Percentiles rank a stretch among this genome's conserved stretches.
Conservation (phyloP, 495 filamentous ascomycete species). For the Xylaria palmicola region DNA sequence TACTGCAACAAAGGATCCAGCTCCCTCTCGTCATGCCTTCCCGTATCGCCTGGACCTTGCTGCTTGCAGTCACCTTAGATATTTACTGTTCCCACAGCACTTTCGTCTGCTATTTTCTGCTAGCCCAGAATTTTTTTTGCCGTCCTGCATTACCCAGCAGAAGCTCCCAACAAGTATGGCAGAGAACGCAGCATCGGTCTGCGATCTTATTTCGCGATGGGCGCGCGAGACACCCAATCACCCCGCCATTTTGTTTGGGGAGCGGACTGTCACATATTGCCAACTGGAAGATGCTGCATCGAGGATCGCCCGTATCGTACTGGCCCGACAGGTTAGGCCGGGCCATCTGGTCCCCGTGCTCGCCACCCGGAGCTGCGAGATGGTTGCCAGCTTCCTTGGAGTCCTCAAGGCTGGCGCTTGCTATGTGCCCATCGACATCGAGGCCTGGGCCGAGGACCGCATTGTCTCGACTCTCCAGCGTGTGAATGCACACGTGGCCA, state of each 20-base stretch:
- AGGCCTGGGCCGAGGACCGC: slow-evolving; percentile 23
- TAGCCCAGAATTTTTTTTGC: background rate
- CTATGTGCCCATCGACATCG: slow-evolving; percentile 31
- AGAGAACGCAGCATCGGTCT: background rate
- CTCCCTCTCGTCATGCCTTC: too few species aligned
- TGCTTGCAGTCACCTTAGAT: too few species aligned
- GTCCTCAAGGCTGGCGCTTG: slow-evolving; percentile 24
- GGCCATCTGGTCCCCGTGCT: slow-evolving; percentile 12
- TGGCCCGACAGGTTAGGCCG: background rate
- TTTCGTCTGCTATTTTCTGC: background rate
- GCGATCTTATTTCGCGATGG: background rate
- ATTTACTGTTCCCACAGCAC: too few species aligned
- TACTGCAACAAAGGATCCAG: too few species aligned
- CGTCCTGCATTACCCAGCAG: background rate
- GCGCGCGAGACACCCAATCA: slow-evolving; percentile 1
- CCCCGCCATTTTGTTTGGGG: slow-evolving; percentile 1
- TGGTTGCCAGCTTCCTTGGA: slow-evolving; percentile 19
- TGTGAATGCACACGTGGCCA: background rate
- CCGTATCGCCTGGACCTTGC: too few species aligned
- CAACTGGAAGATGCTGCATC: slow-evolving; percentile 4
- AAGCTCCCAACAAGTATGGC: background rate
- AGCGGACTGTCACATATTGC: background rate
- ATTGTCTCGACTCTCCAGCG: slow-evolving; percentile 14
- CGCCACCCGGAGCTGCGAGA: slow-evolving; percentile 14
- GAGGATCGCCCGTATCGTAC: background rate